These are phyloP conservation scores for Asparagopsis taxiformis DNA, from an alignment of 31 red algal species.

Conservation along the genomic window DNA sequence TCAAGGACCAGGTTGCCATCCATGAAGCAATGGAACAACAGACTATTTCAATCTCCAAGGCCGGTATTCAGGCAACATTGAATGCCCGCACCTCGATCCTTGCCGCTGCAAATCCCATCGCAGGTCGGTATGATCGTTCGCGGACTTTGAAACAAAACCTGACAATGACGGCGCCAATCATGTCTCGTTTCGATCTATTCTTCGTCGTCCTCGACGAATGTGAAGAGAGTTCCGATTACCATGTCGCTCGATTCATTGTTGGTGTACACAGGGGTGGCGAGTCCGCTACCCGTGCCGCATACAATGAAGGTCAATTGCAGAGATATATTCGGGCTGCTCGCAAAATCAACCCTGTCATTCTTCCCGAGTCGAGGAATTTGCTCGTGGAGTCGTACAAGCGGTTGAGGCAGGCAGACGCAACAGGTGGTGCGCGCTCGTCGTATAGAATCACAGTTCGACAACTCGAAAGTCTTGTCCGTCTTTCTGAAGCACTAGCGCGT, in stretches of 20 bases:
- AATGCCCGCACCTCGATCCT: slow-evolving; percentile 98
- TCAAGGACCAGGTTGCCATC: slow-evolving; percentile 98
- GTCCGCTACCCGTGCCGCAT: slow-evolving; percentile 47
- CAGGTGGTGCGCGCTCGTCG: slow-evolving; percentile 67
- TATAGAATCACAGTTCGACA: slow-evolving; percentile 98
- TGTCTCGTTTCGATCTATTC: slow-evolving; percentile 99
- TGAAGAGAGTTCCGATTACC: slow-evolving; percentile 85
- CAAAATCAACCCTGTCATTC: slow-evolving; percentile 84
- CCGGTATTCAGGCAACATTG: slow-evolving; percentile 97
- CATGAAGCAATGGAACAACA: slow-evolving; percentile 99
- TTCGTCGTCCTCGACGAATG: slow-evolving; percentile 99
- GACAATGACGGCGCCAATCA: slow-evolving; percentile 96
- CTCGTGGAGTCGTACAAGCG: slow-evolving; percentile 94
- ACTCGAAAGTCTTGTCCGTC: slow-evolving; percentile 93
- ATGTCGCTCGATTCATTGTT: slow-evolving; percentile 92
- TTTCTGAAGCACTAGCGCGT: slow-evolving; percentile 97
- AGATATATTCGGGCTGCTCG: slow-evolving; percentile 89
- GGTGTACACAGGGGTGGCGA: slow-evolving; percentile 57
- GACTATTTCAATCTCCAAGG: slow-evolving; percentile 98
- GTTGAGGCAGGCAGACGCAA: slow-evolving; percentile 84
- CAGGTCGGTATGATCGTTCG: slow-evolving; percentile 92
- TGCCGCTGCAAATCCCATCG: slow-evolving; percentile 98
- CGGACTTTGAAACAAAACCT: slow-evolving; percentile 94
- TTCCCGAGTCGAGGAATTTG: slow-evolving; percentile 72
- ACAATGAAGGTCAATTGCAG: slow-evolving; percentile 75